Conservation (phyloP, 306 rosid species). For the Castanopsis chinensis region DNA sequence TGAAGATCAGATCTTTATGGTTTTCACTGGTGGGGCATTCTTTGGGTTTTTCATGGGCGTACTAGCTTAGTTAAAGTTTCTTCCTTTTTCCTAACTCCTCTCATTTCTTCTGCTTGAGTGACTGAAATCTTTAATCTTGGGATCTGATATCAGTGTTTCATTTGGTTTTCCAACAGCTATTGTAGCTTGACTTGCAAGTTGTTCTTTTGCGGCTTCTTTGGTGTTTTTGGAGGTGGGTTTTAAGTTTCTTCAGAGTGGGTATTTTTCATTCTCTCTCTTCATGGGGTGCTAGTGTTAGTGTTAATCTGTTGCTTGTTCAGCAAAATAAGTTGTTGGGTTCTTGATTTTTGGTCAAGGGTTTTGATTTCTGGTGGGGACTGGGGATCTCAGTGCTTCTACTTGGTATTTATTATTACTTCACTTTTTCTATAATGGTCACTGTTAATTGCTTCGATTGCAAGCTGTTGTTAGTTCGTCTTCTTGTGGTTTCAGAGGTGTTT, state of each 20-base stretch:
- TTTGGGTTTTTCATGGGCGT: neutral
- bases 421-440: constrained; percentile 38
- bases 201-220: neutral
- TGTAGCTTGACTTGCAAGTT: constrained; percentile 2
- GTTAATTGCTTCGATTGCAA: constrained; percentile 57
- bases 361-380: constrained; percentile 48
- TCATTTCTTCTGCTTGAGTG: neutral
- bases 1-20: neutral
- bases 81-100: neutral
- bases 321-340: constrained; percentile 21
- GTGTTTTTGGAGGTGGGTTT: constrained; percentile 11
- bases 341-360: constrained; percentile 39
- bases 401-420: constrained; percentile 37
- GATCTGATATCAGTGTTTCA: neutral
- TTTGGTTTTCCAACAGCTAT: neutral
- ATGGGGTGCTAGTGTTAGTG: neutral
- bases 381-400: constrained; percentile 38
- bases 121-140: constrained; percentile 1
- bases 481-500: constrained; percentile 40
- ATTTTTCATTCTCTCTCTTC: neutral
- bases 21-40: neutral
- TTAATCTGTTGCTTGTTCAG: constrained; percentile 7
- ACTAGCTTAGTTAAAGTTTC: neutral
- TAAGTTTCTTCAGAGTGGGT: constrained; percentile 2
- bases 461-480: constrained; percentile 49